These are phyloP conservation scores for Climacium dendroides DNA, from an alignment of 225 moss, liverwort and hornwort species.

Conservation along the genomic window DNA sequence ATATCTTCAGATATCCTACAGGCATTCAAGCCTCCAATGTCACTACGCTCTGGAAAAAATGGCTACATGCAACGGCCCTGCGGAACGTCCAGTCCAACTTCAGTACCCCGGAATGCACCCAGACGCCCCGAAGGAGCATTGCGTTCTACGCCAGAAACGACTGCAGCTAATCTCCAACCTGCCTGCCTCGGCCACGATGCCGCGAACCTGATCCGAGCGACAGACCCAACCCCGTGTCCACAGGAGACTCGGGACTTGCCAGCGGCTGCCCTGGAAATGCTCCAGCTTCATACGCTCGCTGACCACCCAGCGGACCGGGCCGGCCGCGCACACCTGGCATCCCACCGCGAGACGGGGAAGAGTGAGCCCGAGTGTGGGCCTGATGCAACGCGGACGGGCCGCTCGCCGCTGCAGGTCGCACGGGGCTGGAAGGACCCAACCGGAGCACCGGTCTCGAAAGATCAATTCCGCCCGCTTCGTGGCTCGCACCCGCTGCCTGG, in stretches of 20 bases:
- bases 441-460: neutral
- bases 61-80: neutral
- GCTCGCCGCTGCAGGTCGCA: neutral
- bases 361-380: neutral
- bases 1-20: slow-evolving; percentile 2
- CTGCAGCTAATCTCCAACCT: neutral
- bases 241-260: slow-evolving; percentile 4
- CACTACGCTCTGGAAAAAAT: slow-evolving; percentile 4
- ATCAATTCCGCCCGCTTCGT: neutral
- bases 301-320: neutral
- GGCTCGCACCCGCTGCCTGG: neutral
- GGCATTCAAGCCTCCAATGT: slow-evolving; percentile 3
- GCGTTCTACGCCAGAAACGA: neutral
- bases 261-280: neutral
- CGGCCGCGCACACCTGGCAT: neutral
- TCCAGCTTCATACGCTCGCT: neutral
- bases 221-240: slow-evolving; percentile 35
- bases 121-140: neutral
- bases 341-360: neutral
- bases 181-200: neutral
- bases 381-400: neutral
- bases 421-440: neutral
- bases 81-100: neutral
- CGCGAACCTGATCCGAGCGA: slow-evolving; percentile 18
- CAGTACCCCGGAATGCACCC: neutral